Evolutionary conservation across 495 filamentous ascomycete species (phyloP).

Genomic region (Geopyxis carbonaria): DNA sequence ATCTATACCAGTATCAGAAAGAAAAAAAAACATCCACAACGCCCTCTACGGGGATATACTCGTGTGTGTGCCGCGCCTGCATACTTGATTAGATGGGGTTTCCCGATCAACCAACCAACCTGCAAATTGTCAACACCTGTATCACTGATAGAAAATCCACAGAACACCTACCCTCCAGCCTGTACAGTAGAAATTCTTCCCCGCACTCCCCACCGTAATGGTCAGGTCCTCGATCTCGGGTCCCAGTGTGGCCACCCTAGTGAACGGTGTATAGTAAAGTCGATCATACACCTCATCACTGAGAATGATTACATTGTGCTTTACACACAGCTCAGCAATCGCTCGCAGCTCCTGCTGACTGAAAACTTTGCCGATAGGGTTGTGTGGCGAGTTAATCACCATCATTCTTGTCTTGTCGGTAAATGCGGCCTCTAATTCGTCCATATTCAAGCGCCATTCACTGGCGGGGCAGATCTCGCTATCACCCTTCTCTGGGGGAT

Average conservation of each 20-base stretch:
- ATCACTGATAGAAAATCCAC: neutral
- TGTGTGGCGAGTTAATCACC: constrained; percentile 62
- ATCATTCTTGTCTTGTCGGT: constrained; percentile 85
- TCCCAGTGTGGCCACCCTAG: constrained; percentile 72
- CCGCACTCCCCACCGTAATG: constrained; percentile 82
- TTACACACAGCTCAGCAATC: constrained; percentile 80
- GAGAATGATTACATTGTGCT: constrained; percentile 87
- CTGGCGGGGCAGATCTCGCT: constrained; percentile 61
- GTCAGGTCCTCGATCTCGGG: constrained; percentile 75
- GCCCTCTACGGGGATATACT: constrained; percentile 1
- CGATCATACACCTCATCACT: constrained; percentile 95
- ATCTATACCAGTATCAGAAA: no score
- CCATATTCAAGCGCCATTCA: constrained; percentile 77
- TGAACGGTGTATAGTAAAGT: constrained; percentile 88
- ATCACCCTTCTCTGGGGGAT: constrained; percentile 73
- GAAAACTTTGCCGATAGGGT: constrained; percentile 92
- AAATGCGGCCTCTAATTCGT: constrained; percentile 67
- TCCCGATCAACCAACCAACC: constrained; percentile 82
- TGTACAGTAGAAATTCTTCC: constrained; percentile 95
- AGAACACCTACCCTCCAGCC: constrained; percentile 76
- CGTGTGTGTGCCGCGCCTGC: constrained; percentile 83
- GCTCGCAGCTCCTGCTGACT: constrained; percentile 61
- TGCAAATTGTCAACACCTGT: neutral
- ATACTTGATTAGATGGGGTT: constrained; percentile 75
- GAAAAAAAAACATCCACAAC: no score